phyloP scores from a whole-genome alignment of 257 asterid genomes.

The Lantana camara region DNA sequence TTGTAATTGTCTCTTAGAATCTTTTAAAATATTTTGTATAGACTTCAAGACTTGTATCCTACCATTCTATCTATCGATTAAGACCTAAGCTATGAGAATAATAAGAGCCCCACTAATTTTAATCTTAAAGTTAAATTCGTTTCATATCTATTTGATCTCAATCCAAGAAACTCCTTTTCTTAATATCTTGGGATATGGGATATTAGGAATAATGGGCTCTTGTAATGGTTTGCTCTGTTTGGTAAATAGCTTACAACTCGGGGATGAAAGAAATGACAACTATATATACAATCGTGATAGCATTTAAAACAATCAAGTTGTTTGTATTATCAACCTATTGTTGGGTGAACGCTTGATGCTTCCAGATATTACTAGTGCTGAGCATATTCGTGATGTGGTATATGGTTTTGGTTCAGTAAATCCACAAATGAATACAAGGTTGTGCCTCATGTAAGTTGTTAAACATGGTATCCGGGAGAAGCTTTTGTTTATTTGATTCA shows the following conservation, averaged over 20 bases:
- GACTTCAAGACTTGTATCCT: too few species aligned
- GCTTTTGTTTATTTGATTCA: too few species aligned
- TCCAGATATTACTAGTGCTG: background rate
- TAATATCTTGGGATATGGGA: background rate
- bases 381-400: background rate
- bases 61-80: too few species aligned
- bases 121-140: too few species aligned
- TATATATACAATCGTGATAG: background rate
- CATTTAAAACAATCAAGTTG: conserved; percentile 7
- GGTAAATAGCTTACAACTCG: background rate
- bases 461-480: too few species aligned
- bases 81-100: too few species aligned
- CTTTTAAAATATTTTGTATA: too few species aligned
- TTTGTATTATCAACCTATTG: conserved; percentile 23
- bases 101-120: too few species aligned
- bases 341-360: background rate
- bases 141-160: too few species aligned
- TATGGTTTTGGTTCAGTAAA: conserved; percentile 25
- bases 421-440: conserved; percentile 18
- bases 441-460: background rate
- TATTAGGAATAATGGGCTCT: conserved; percentile 1
- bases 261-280: background rate
- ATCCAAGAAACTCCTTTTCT: too few species aligned
- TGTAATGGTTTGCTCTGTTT: conserved; percentile 28
- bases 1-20: too few species aligned